Evolutionary conservation across 2,329 filamentous ascomycete genomes (phyloP), one percentile per base, ranked within the genome.

Genomic region (Chaetomium globosum): DNA sequence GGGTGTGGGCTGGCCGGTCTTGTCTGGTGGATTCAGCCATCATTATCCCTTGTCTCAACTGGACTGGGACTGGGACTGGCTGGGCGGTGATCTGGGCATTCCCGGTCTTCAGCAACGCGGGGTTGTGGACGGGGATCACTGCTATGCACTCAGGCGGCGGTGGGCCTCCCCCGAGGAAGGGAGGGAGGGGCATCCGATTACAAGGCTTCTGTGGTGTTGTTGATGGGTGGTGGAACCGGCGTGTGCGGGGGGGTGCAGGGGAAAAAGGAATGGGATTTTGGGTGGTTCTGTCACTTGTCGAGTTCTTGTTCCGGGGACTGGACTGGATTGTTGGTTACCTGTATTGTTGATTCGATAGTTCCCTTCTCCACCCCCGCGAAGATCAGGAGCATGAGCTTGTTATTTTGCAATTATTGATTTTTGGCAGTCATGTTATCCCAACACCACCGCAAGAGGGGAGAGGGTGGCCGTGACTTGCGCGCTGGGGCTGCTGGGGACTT

Each of bases 271-370:
- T 7, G 28, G 30, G 33, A 39, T 10, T 21, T 39, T 39, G 53
- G 53, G n/a, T 12, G 31, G 54, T 43, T 43, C 54, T 56, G 54
- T 56, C 54, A 56, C 54, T 56, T 55, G 36, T 30, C 48, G 12
- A 51, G 12, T 49, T 28, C 21, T 12, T 9, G 48, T 28, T 28
- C n/a, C 4, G n/a, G 4, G 46, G 2, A 9, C 26, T 13, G 16
- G 39, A n/a, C n/a, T n/a, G 16, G 39, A 1, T 0, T 19, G 39
- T 19, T 19, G 39, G 39, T 7, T 43, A n/a, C n/a, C n/a, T n/a
- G n/a, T n/a, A 3, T 36, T 6, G 39, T 19, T 43, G 16, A 43
- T 43, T 43, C 39, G 39, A 43, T 43, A 43, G 39, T 6, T 16
- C 48, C 23, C 43, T 10, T 13, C 36, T 8, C 7, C 9, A 16